phyloP scores from a whole-genome alignment of 1,284 basidiomycete genomes.

The Inonotus obliquus region DNA sequence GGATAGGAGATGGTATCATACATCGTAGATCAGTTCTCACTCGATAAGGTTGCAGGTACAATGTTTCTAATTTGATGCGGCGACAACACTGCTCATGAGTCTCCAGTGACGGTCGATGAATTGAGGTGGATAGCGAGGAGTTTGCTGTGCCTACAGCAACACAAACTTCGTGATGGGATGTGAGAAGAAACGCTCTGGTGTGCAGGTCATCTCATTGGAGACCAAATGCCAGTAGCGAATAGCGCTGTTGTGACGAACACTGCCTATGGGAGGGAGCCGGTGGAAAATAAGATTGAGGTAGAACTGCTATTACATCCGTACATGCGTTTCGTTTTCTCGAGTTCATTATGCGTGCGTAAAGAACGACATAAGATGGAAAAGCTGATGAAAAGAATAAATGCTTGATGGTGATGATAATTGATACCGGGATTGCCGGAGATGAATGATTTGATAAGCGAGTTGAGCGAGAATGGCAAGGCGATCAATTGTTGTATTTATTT shows the following conservation, averaged over 20 bases:
- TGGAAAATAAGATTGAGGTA: not conserved
- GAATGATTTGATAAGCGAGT: not conserved
- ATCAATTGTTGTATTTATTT: not conserved
- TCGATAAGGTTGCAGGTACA: not conserved
- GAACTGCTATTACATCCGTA: no score
- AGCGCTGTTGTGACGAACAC: not conserved
- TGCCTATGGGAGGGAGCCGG: not conserved
- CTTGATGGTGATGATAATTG: not conserved
- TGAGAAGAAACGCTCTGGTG: not conserved
- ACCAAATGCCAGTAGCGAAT: not conserved
- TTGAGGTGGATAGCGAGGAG: not conserved
- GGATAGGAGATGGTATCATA: constrained; percentile 44
- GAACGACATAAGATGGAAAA: no score
- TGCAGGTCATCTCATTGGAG: not conserved
- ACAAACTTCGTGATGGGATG: not conserved
- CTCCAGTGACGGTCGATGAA: not conserved
- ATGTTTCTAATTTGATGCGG: no score
- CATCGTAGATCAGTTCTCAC: not conserved
- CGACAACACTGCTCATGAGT: not conserved
- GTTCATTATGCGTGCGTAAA: no score
- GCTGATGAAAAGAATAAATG: no score
- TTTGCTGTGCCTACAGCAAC: not conserved
- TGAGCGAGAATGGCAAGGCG: not conserved
- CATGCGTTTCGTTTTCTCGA: no score
- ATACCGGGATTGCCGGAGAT: not conserved